Evolutionary conservation across 768 basidiomycete species (phyloP), one percentile per base, ranked within the genome.

Genomic region (Crepidotus variabilis): DNA sequence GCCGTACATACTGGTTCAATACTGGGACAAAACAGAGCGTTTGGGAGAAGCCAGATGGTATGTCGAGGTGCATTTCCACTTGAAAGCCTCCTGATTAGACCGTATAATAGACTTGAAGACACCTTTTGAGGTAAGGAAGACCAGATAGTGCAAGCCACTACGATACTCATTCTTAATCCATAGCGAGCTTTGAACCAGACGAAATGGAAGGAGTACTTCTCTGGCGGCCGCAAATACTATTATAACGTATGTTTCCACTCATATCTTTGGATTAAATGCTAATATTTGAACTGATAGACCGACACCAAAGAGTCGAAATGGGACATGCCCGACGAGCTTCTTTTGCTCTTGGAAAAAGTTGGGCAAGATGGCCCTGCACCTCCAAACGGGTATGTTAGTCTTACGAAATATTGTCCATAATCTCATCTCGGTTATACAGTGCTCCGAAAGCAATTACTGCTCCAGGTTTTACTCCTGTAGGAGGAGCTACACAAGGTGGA

Each of bases 1-100:
- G 94, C n/a, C 80, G 94, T n/a, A 93, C 92, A 0, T 98, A 98
- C 67, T 98, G 95, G 95, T 94, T 94, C 73, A 94, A 97, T 68
- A 86, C 92, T 0, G 80, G 78, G 9, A 91, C 89, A 2, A 85
- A 88, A 64, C 90, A 92, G 64, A 96, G 94, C 67, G 93, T 95
- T 52, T 98, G 95, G 96, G 95, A 98, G 73, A 99, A 98, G 69
- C 97, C 97, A 57, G 92, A 95, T 69, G 91, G 90, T 90, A 63
- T 63, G 80, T 65, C 50, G 33, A 51, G 18, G 47, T n/a, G 14
- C 52, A 39, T 36, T 36, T 21, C 49, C 11, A 22, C 22, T 22
- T 23, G n/a, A 8, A 43, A 9, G n/a, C n/a, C 54, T 14, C 45
- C 21, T 59, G 51, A 59, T 61, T 11, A 61, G 32, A 58, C 22